Percentiles rank a stretch among this genome's conserved stretches.
Evolutionary conservation across 1,284 basidiomycete species (phyloP).

Genomic region (Irpex sp.): DNA sequence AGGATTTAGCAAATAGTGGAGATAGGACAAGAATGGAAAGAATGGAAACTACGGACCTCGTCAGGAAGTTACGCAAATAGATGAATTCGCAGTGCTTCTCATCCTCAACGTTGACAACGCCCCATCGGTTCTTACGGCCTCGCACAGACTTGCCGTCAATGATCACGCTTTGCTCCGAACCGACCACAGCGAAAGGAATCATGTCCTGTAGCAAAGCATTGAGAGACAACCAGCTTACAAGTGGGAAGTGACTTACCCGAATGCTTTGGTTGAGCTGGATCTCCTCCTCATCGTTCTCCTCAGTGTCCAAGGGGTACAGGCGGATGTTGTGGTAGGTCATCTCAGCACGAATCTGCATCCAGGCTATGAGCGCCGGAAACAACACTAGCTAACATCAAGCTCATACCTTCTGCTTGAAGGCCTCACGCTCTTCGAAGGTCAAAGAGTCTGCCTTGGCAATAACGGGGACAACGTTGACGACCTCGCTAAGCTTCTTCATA

Average conservation of each 20-base stretch:
- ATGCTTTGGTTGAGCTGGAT: conserved; percentile 88
- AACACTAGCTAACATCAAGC: background rate
- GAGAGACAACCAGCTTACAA: too few species aligned
- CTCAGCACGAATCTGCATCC: conserved; percentile 86
- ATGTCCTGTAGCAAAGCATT: conserved; percentile 51
- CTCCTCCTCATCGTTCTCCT: conserved; percentile 93
- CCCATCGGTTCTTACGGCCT: conserved; percentile 96
- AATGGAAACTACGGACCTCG: conserved; percentile 66
- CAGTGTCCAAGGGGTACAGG: conserved; percentile 95
- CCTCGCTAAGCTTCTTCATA: conserved; percentile 98
- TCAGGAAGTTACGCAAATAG: conserved; percentile 95
- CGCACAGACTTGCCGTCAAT: conserved; percentile 94
- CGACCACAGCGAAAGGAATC: conserved; percentile 96
- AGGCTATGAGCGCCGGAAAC: background rate
- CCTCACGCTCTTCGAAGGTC: conserved; percentile 88
- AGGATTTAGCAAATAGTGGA: too few species aligned
- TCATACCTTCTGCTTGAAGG: conserved; percentile 85
- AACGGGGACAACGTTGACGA: conserved; percentile 98
- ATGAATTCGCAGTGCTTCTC: conserved; percentile 97
- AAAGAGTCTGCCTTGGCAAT: conserved; percentile 98
- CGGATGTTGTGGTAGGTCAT: conserved; percentile 91
- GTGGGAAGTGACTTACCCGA: conserved; percentile 43
- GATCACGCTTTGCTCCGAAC: conserved; percentile 90
- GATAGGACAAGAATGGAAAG: too few species aligned
- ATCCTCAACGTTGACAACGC: conserved; percentile 97